These are phyloP conservation scores for Candida sithepensis DNA, from an alignment of 805 yeast species.

Conservation along the genomic window DNA sequence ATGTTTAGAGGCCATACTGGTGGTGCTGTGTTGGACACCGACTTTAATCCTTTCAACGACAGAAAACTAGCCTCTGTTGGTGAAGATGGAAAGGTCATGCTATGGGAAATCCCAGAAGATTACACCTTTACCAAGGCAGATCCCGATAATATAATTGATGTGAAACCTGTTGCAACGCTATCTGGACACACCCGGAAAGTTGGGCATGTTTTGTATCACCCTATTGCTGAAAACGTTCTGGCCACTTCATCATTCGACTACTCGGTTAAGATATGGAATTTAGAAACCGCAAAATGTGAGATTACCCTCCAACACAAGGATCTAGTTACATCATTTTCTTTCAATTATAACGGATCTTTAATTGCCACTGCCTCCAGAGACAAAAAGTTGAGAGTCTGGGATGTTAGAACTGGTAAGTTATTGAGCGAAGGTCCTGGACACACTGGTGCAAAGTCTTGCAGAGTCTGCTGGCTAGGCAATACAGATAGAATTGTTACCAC, in stretches of 20 bases:
- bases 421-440: constrained; percentile 87
- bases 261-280: constrained; percentile 87
- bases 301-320: constrained; percentile 82
- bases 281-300: constrained; percentile 67
- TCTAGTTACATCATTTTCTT: constrained; percentile 87
- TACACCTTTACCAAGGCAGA: constrained; percentile 64
- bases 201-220: constrained; percentile 88
- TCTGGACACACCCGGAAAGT: constrained; percentile 92
- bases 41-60: constrained; percentile 88
- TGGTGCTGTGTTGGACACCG: constrained; percentile 93
- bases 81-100: constrained; percentile 72
- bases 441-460: constrained; percentile 84
- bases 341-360: constrained; percentile 83
- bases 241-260: constrained; percentile 92
- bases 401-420: constrained; percentile 68
- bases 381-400: constrained; percentile 88
- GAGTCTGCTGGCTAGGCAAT: constrained; percentile 89
- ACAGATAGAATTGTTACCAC: constrained; percentile 84
- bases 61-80: constrained; percentile 73
- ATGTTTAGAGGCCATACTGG: constrained; percentile 95
- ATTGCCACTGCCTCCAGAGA: constrained; percentile 91
- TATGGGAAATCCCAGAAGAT: constrained; percentile 86
- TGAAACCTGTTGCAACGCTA: constrained; percentile 66
- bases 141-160: constrained; percentile 54
- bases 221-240: constrained; percentile 78